Evolutionary conservation across 2,329 filamentous ascomycete species (phyloP), one percentile per base, ranked within the genome.

Genomic region (Nemania diffusa): DNA sequence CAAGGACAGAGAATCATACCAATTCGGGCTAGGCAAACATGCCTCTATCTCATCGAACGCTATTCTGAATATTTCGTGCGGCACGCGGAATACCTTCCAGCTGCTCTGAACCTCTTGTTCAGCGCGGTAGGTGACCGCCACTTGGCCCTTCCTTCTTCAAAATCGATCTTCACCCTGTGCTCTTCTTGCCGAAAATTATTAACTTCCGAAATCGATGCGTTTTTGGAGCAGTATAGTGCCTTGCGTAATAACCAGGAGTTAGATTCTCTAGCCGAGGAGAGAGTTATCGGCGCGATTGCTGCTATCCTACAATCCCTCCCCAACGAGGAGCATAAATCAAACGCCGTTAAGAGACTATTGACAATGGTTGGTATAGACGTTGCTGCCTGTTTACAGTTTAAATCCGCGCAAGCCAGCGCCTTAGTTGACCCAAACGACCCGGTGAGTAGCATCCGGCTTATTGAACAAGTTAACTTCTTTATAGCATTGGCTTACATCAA

Each of bases 41-140:
- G 90, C 40, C 85, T 95, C 32, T 85, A 87, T 52, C 79, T 92
- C 46, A 88, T 95, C 46, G 91, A 92, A 71, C 85, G 88, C 27
- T 94, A 93, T 75, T 88, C 91, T 5, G 87, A 90, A 61, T 96
- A 92, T 79, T 95, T 97, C 77, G 87, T 92, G 73, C 85, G 89
- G 24, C 88, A 92, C 74, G 82, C 88, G 1, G 84, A 86, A 34
- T 87, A 88, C 68, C 83, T 97, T 0, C 90, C 92, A 0, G 83
- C 88, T 48, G 91, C 91, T 1, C 82, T 97, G 26, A 91, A 90
- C 56, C 88, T 95, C 51, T 84, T 96, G 0, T 94, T 97, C 75
- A 85, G 84, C 34, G 89, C 91, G 6, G 82, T 95, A 3, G 84
- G 86, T 20, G 88, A 91, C 34, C 80, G 85, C 1, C 80, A 84